Evolutionary conservation across 495 filamentous ascomycete species (phyloP).

Genomic region (Podospora pseudopauciseta): DNA sequence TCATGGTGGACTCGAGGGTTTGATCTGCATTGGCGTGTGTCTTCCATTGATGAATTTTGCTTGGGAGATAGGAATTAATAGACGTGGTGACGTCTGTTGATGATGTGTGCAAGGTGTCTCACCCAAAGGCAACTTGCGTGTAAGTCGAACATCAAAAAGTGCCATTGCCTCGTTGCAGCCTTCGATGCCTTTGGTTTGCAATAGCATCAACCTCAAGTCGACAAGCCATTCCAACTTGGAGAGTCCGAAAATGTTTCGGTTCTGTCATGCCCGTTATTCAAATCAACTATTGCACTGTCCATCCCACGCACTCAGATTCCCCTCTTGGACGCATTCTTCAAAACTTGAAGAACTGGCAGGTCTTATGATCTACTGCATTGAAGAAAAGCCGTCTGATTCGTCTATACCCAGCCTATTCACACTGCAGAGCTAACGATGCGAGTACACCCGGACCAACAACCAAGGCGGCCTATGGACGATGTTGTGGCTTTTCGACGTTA

Average conservation of each 20-base stretch:
- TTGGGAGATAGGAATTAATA: neutral
- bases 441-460: neutral
- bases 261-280: no score
- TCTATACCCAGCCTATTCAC: neutral
- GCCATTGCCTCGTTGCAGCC: neutral
- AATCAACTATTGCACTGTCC: no score
- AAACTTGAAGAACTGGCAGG: neutral
- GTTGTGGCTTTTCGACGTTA: neutral
- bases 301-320: neutral
- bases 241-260: no score
- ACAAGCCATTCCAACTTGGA: neutral
- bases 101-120: neutral
- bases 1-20: neutral
- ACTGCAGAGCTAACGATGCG: neutral
- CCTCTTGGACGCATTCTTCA: neutral
- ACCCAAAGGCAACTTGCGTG: neutral
- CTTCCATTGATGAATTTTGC: neutral
- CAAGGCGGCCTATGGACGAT: neutral
- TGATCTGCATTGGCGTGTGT: neutral
- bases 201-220: neutral
- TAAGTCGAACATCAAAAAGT: neutral
- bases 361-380: neutral
- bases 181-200: neutral
- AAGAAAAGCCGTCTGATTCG: neutral
- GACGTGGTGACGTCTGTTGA: neutral